These are phyloP conservation scores for Solanum paucissectum DNA, from an alignment of 257 asterid species.

Conservation along the genomic window DNA sequence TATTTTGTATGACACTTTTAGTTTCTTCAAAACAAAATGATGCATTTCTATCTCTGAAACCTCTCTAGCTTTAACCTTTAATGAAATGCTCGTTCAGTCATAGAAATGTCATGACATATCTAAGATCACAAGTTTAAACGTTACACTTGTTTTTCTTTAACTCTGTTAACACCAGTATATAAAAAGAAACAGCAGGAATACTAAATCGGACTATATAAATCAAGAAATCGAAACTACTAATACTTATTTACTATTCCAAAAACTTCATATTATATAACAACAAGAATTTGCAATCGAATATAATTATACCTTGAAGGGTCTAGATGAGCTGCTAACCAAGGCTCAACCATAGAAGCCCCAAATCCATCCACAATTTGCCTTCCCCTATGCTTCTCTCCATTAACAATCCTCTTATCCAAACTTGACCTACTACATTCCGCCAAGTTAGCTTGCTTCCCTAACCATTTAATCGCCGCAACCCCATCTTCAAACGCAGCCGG, in stretches of 20 bases:
- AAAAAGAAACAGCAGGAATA: neutral
- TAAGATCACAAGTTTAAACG: neutral
- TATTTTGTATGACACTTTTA: neutral
- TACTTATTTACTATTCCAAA: neutral
- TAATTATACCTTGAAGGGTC: slow-evolving; percentile 56
- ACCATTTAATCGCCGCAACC: slow-evolving; percentile 63
- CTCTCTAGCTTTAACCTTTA: neutral
- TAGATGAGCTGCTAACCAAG: slow-evolving; percentile 94
- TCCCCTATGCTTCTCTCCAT: slow-evolving; percentile 30
- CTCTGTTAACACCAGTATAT: neutral
- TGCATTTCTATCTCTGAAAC: neutral
- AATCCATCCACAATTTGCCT: slow-evolving; percentile 70
- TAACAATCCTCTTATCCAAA: slow-evolving; percentile 24
- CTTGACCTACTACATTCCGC: slow-evolving; percentile 44
- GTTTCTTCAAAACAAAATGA: neutral
- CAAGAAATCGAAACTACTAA: neutral
- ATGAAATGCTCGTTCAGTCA: neutral
- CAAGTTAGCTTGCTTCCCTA: slow-evolving; percentile 69
- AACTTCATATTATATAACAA: neutral
- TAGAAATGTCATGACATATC: neutral
- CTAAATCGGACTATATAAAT: neutral
- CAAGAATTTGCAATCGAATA: neutral
- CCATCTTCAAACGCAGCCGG: slow-evolving; percentile 91
- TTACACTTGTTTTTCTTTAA: neutral
- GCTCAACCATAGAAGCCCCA: slow-evolving; percentile 56